Percentiles rank a stretch among this genome's conserved stretches.
Conservation (phyloP, 1,284 basidiomycete species). For the Cutaneotrichosporon sp. region DNA sequence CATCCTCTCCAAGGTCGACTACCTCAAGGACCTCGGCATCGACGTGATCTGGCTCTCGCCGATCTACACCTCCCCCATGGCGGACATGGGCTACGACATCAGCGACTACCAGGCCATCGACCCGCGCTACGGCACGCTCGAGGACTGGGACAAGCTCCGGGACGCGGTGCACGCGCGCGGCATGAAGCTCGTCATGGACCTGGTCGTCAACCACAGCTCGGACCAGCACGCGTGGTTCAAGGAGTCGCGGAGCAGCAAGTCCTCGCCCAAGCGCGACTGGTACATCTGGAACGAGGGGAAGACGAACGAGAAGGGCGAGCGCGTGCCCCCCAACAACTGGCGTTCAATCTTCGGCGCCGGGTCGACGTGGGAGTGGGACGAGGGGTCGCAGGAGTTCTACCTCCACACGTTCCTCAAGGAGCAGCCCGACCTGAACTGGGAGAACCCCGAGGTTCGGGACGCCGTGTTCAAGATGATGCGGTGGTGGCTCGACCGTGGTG, state of each 20-base stretch:
- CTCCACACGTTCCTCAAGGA: conserved; percentile 51
- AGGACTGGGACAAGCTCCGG: conserved; percentile 54
- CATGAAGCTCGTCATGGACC: conserved; percentile 56
- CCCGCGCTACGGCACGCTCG: conserved; percentile 54
- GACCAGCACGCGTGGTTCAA: conserved; percentile 56
- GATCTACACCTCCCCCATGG: conserved; percentile 43
- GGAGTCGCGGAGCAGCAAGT: conserved; percentile 48
- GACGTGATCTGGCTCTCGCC: conserved; percentile 55
- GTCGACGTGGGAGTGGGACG: conserved; percentile 56
- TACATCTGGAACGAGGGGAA: conserved; percentile 55
- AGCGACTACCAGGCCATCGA: conserved; percentile 55
- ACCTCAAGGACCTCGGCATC: conserved; percentile 55
- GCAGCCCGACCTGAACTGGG: conserved; percentile 52
- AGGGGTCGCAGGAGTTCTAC: conserved; percentile 55
- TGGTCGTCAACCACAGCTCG: conserved; percentile 57
- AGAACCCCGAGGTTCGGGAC: conserved; percentile 47
- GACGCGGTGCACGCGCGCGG: conserved; percentile 48
- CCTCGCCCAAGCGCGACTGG: conserved; percentile 56
- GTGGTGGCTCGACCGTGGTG: conserved; percentile 57
- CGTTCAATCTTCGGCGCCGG: conserved; percentile 51
- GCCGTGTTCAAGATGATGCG: conserved; percentile 53
- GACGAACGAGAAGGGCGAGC: conserved; percentile 38
- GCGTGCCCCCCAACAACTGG: conserved; percentile 57
- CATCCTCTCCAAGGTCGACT: conserved; percentile 54
- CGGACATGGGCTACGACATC: conserved; percentile 51